Base-by-base conservation (phyloP, 2,329 filamentous ascomycete genomes). In the Dothideomycetidae sp. region DNA sequence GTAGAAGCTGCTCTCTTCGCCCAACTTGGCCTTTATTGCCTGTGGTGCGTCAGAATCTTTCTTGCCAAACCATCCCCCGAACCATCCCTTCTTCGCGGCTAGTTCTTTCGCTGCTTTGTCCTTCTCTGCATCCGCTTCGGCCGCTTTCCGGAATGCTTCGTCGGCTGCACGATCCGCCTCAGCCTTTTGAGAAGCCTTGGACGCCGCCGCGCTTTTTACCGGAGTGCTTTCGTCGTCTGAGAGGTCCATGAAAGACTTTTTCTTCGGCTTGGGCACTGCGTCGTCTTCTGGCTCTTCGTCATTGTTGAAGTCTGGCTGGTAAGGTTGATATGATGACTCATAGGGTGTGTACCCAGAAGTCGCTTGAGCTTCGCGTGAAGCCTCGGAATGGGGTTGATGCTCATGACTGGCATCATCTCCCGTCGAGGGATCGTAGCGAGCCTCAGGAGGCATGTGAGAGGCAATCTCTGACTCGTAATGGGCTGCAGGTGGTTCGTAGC, bases 1-100 rank as follows among this genome's bases (percentile, higher is more conserved):
- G 48, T 88, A 79, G 58, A 98, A 94, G 31, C 77, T 84, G 57
- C 75, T 93, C 53, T 90, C 75, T 58, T 98, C 92, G 43, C 88
- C 92, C 5, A 98, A 71, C 53, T 98, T 98, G 44, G 92, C 90
- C 49, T 74, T 76, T 56, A 94, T 82, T n/a, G 67, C 57, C 48
- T 79, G 72, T 54, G 81, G 77, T 19, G 30, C 47, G 49, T 75
- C 72, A 44, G 61, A 57, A 41, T 70, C 69, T 46, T 71, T 71
- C 49, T 80, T 80, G 46, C 75, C 73, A 44, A 93, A 92, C 85
- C 86, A 94, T 35, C 83, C 77, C 19, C 74, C 71, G 40, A 93
- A 80, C 55, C 78, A 81, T 76, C 86, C 93, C 54, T 70, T 70
- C 47, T 63, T 61, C 30, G 53, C 61, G 16, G 54, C 51, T 47